Evolutionary conservation across 1,284 basidiomycete species (phyloP).

Genomic region (Cutaneotrichosporon dermatis): DNA sequence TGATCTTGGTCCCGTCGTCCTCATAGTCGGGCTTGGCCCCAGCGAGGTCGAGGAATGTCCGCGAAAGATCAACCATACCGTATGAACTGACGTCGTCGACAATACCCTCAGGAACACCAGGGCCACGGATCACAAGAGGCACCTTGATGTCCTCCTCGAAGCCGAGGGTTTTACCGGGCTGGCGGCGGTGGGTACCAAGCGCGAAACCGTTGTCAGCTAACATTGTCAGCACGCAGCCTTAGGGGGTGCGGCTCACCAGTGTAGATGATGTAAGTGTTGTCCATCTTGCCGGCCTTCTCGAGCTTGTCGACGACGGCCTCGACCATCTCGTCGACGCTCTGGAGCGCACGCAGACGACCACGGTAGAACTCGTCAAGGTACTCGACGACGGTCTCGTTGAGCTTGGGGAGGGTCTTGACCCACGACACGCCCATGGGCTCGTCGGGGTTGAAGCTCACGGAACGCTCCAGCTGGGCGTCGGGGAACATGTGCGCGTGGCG

Average conservation of each 20-base stretch:
- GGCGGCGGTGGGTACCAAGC: slow-evolving; percentile 35
- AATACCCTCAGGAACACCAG: slow-evolving; percentile 22
- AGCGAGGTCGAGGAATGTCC: slow-evolving; percentile 39
- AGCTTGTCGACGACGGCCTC: slow-evolving; percentile 33
- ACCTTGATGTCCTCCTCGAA: slow-evolving; percentile 43
- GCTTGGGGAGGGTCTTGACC: slow-evolving; percentile 30
- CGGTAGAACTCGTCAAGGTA: slow-evolving; percentile 45
- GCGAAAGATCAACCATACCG: slow-evolving; percentile 36
- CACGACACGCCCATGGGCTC: slow-evolving; percentile 32
- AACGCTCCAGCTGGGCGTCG: slow-evolving; percentile 18
- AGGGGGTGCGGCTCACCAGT: background rate
- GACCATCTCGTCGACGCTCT: slow-evolving; percentile 41
- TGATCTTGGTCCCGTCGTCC: slow-evolving; percentile 33
- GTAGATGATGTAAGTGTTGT: slow-evolving; percentile 42
- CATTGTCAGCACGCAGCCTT: no score
- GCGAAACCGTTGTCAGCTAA: slow-evolving; percentile 40
- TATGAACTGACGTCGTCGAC: slow-evolving; percentile 23
- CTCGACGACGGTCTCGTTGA: slow-evolving; percentile 33
- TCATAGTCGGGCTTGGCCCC: slow-evolving; percentile 32
- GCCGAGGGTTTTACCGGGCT: slow-evolving; percentile 40
- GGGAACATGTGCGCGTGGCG: slow-evolving; percentile 33
- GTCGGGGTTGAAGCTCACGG: slow-evolving; percentile 31
- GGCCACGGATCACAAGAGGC: slow-evolving; percentile 35
- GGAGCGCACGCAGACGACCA: slow-evolving; percentile 28
- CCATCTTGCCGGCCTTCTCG: slow-evolving; percentile 27